phyloP scores from a whole-genome alignment of 345 rosid species.

The Gossypium anomalum region DNA sequence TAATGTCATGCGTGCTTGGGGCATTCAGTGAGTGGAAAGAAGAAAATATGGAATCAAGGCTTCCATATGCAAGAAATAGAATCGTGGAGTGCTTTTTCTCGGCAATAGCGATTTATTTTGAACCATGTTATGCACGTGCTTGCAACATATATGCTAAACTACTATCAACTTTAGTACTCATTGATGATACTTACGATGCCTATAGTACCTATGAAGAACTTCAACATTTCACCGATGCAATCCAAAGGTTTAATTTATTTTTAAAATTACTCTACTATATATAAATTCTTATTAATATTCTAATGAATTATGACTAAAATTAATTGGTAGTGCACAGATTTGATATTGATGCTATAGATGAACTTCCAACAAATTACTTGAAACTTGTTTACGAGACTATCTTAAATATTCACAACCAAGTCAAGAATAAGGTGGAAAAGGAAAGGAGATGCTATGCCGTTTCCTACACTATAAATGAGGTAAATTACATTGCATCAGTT shows the following conservation, averaged over 20 bases:
- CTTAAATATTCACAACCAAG: constrained; percentile 11
- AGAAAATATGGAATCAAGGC: background rate
- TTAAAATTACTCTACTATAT: too few species aligned
- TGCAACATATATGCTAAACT: background rate
- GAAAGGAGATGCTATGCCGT: constrained; percentile 9
- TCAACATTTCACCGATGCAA: background rate
- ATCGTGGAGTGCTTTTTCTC: background rate
- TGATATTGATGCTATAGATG: constrained; percentile 15
- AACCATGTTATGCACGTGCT: background rate
- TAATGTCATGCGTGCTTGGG: background rate
- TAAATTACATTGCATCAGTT: background rate
- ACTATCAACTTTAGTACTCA: fast-evolving
- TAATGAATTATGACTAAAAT: background rate
- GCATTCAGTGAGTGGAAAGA: background rate
- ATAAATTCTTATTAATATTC: too few species aligned
- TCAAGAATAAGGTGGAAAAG: background rate
- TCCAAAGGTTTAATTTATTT: background rate
- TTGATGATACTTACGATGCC: background rate
- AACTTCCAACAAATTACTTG: constrained; percentile 16
- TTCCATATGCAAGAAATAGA: background rate
- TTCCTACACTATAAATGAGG: background rate
- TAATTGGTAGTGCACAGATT: constrained; percentile 2
- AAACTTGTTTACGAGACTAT: constrained; percentile 9
- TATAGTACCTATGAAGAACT: background rate
- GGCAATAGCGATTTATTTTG: background rate